Evolutionary conservation across 148 eudicot genomes (phyloP).

Genomic region (Arctostaphylos glauca): DNA sequence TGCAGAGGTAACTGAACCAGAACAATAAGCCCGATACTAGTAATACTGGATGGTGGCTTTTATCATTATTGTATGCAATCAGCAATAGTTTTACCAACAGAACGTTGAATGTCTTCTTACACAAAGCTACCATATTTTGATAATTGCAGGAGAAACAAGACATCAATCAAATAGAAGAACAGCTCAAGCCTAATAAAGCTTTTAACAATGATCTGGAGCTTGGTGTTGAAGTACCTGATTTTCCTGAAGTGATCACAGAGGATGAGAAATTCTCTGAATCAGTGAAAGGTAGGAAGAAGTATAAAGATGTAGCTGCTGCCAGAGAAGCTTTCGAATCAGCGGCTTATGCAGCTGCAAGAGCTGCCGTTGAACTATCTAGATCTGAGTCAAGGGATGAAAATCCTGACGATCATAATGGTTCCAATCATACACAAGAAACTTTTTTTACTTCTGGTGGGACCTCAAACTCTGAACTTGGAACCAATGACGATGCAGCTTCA

Average conservation of each 20-base stretch:
- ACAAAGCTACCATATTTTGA: background rate
- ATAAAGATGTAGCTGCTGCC: conserved; percentile 13
- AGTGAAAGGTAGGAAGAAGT: conserved; percentile 14
- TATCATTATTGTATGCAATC: background rate
- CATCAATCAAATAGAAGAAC: conserved; percentile 10
- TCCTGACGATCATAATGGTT: conserved; percentile 20
- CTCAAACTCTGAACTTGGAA: conserved; percentile 5
- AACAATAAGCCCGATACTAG: background rate
- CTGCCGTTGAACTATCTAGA: conserved; percentile 64
- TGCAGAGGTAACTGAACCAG: conserved; percentile 11
- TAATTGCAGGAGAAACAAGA: conserved; percentile 22
- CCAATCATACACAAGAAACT: background rate
- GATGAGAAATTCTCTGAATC: conserved; percentile 18
- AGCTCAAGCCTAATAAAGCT: conserved; percentile 9
- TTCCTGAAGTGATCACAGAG: background rate
- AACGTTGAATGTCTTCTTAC: background rate
- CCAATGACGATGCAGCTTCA: conserved; percentile 10
- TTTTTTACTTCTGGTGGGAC: background rate
- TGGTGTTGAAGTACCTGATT: background rate
- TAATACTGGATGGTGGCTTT: background rate
- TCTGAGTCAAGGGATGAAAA: conserved; percentile 33
- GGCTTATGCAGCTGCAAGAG: conserved; percentile 69
- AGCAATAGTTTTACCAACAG: background rate
- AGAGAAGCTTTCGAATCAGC: conserved; percentile 21
- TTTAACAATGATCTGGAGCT: background rate